Evolutionary conservation across 108 stramenopile genomes (phyloP), one percentile per base, ranked within the genome.

Genomic region (Pseudonitzschia delicatissima): DNA sequence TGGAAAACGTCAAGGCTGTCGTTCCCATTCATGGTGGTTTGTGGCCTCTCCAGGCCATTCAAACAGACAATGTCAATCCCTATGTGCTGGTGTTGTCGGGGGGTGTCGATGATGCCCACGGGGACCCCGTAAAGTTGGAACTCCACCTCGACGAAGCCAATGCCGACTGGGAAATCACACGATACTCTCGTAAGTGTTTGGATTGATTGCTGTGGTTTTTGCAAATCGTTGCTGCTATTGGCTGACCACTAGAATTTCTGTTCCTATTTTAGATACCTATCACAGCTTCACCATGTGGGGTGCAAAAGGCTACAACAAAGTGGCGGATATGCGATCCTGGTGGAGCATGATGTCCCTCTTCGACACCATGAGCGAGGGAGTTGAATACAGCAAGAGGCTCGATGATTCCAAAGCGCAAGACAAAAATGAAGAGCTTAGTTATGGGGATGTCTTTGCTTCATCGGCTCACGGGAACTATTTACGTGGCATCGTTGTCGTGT

Each of bases 21-120:
- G 68, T 62, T 45, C 68, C 73, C 28, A 77, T 81, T 51, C 76
- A 80, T 58, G 79, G 79, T 15, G 63, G 72, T 26, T 35, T 76
- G 31, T 50, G 11, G 0, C 33, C 49, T 45, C 34, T 79, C 15
- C 58, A 62, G 13, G 48, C 66, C 3, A 66, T 62, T 9, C 20
- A 57, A 35, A 11, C 40, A 3, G 23, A 20, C 4, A 28, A n/a
- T 9, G 25, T 50, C 8, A 37, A 35, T 44, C 40, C 47, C 17
- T 51, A 31, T 37, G 29, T 39, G 45, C 35, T 69, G 1, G 64
- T 63, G 21, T 45, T 72, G n/a, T 81, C 80, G n/a, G 80, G 80
- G 27, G 77, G 77, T n/a, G 65, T 66, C 12, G 73, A 74, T 52
- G 73, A 67, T 32, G 49, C 36, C 26, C 77, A 78, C 50, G 71